A percentile compares a stretch with the other conserved stretches of the same genome.
Evolutionary conservation across 345 rosid genomes (phyloP).

Genomic region (Lagerstroemia speciosa): DNA sequence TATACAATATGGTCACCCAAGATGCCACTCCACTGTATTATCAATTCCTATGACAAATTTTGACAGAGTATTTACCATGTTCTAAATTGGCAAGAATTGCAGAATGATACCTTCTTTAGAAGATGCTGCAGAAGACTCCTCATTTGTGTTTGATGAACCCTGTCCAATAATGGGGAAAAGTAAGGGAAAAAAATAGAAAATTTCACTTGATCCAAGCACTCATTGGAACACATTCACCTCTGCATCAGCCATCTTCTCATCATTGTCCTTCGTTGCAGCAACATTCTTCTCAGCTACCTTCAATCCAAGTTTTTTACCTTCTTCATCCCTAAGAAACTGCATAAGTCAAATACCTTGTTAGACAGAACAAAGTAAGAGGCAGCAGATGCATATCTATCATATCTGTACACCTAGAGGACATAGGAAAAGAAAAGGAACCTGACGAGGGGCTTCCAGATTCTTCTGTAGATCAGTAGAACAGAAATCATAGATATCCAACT

Average conservation of each 20-base stretch:
- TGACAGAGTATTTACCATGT: background rate
- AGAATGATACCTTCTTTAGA: slow-evolving; percentile 49
- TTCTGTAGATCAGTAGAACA: slow-evolving; percentile 82
- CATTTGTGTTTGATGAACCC: slow-evolving; percentile 58
- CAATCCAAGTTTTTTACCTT: slow-evolving; percentile 77
- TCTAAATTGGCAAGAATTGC: slow-evolving; percentile 3
- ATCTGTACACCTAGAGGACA: background rate
- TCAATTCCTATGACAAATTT: background rate
- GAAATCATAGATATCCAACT: slow-evolving; percentile 81
- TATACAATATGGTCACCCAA: background rate
- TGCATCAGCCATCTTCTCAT: slow-evolving; percentile 68
- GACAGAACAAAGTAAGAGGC: background rate
- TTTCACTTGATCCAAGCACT: background rate
- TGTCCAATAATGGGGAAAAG: slow-evolving; percentile 18
- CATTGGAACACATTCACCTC: slow-evolving; percentile 37
- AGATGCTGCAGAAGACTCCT: slow-evolving; percentile 48
- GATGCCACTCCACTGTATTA: background rate
- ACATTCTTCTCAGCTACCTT: slow-evolving; percentile 42
- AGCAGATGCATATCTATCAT: background rate
- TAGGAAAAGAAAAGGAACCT: slow-evolving; percentile 24
- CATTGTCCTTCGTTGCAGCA: slow-evolving; percentile 39
- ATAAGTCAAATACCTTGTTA: background rate
- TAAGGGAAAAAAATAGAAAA: background rate
- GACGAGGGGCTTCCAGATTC: slow-evolving; percentile 76
- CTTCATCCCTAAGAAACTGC: slow-evolving; percentile 79